Percentiles rank a stretch among this genome's conserved stretches.
Conservation (phyloP, 1,284 basidiomycete genomes). For the Volvariella surrecta region DNA sequence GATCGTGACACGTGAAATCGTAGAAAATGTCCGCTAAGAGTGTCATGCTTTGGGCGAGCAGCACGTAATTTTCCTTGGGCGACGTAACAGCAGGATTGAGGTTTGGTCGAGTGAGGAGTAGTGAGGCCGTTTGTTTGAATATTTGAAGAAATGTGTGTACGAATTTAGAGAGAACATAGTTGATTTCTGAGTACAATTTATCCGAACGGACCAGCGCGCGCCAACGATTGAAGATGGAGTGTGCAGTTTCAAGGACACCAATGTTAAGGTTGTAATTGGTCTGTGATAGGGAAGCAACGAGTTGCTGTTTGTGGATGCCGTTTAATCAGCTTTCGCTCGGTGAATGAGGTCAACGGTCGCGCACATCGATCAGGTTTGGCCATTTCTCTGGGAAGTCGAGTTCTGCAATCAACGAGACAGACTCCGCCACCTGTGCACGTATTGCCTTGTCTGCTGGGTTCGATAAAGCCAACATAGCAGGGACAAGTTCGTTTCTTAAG, state of each 20-base stretch:
- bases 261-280: conserved; percentile 83
- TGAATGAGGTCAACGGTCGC: conserved; percentile 1
- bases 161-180: conserved; percentile 83
- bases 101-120: conserved; percentile 34
- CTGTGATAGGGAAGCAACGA: conserved; percentile 70
- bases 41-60: conserved; percentile 68
- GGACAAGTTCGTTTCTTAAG: conserved; percentile 65
- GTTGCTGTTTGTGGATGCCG: conserved; percentile 47
- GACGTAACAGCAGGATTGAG: conserved; percentile 29
- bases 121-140: conserved; percentile 57
- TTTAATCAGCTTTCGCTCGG: no score
- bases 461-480: conserved; percentile 77
- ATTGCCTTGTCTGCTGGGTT: conserved; percentile 55
- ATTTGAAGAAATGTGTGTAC: conserved; percentile 79
- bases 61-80: conserved; percentile 30
- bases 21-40: conserved; percentile 85
- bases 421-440: conserved; percentile 82
- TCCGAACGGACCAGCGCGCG: conserved; percentile 87
- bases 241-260: conserved; percentile 88
- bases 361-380: conserved; percentile 78
- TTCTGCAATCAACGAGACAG: conserved; percentile 80
- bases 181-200: conserved; percentile 86
- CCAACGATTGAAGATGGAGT: conserved; percentile 95
- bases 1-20: conserved; percentile 92
- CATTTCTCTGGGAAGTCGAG: conserved; percentile 84